Base-by-base conservation (phyloP, 164 flowering plant genomes). In the Paratinospora sagittata region DNA sequence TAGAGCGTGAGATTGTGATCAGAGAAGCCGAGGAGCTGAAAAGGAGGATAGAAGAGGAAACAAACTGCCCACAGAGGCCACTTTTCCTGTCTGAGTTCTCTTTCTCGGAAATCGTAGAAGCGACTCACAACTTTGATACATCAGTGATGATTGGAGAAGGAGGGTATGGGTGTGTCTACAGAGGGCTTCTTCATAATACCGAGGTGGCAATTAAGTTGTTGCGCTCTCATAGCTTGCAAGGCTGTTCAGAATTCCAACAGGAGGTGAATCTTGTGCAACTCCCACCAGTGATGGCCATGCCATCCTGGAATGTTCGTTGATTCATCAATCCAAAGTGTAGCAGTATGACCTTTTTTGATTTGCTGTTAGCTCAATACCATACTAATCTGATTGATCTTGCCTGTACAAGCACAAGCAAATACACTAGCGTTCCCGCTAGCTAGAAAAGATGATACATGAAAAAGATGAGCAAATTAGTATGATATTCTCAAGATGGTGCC, bases 101-200 rank as follows among this genome's bases (percentile, higher is more conserved):
- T 70, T 84, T 83, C 66, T 71, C 63, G 12, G 97, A 92, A 70
- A 82, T 95, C 67, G 83, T 82, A 72, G 84, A 84, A 73, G 97
- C 97, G 1, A 95, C 97, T 39, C 64, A 30, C 3, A 65, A 72
- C 67, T 90, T 89, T 74, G 79, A 88, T 72, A 76, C 82, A 24
- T 80, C 85, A 2, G 72, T 82, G 73, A 86, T 84, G 82, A 90
- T 95, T 70, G 93, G 97, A 12, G 89, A 87, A 86, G 97, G 97
- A 37, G 97, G 92, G 19, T 89, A 85, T 81, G 94, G 97, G 37
- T 86, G 84, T 70, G 90, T 89, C 8, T 91, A 83, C 55, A 87
- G 71, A 75, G 97, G 93, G 52, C 1, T 71, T 10, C 79, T 95
- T 73, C 90, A 88, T 9, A 84, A 85, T 62, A 91, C 89, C 1